Base-by-base conservation (phyloP, 2,329 filamentous ascomycete genomes). In the Verticillium nonalfalfae region DNA sequence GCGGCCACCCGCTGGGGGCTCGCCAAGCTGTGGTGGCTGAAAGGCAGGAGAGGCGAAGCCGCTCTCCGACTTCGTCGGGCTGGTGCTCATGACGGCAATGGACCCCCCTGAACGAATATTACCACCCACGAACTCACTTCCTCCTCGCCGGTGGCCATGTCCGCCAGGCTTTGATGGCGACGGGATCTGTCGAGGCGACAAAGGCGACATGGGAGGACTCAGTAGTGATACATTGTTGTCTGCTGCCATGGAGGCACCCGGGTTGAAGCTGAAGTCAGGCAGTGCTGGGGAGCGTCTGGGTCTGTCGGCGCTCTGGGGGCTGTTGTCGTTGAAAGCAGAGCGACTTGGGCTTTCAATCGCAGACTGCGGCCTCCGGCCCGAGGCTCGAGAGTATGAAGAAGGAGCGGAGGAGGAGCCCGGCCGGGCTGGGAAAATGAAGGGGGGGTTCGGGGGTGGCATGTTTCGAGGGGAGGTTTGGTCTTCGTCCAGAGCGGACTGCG, bases 101-200 rank as follows among this genome's bases (percentile, higher is more conserved):
- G 82, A 79, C 57, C 82, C 84, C 13, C 84, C 77, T 74, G 81
- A 74, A 67, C 85, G 79, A 66, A 83, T 76, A 67, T 89, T 89
- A 7, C 90, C 90, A 40, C 91, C 91, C 56, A 96, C 90, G 69
- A 96, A 93, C 72, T 97, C 93, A 72, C 93, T 97, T 34, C 87
- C 90, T 60, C 90, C 90, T 69, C 93, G 85, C 68, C 88, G 84
- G 73, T 97, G 93, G 35, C 89, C 87, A 71, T 93, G 90, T 26
- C 88, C 86, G 36, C 77, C 76, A 31, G 83, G 78, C 63, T 85
- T 81, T 21, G 82, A 79, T 18, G 87, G 81, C 7, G 84, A 82
- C n/a, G 86, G 83, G 18, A 78, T 73, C 1, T 77, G 71, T 40
- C 76, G 75, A 2, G 78, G 76, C 4, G 83, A 58, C 9, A 39